Percentiles rank a stretch among this genome's conserved stretches.
Evolutionary conservation across 805 yeast species (phyloP).

Genomic region (Wickerhamomyces mucosus): DNA sequence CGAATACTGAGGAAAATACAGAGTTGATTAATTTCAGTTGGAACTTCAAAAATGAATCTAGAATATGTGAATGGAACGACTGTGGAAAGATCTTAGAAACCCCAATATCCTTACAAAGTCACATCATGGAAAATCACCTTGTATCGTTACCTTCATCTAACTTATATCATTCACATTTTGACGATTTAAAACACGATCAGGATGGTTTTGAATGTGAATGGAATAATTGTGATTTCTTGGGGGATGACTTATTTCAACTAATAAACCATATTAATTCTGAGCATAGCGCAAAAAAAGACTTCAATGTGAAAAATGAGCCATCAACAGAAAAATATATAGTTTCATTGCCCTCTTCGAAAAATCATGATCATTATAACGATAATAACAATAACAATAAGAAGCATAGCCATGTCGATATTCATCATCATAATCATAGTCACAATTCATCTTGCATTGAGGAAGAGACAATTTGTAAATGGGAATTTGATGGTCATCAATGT

Average conservation of each 20-base stretch:
- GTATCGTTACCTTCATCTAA: constrained; percentile 9
- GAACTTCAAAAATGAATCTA: constrained; percentile 27
- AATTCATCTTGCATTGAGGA: no score
- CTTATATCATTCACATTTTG: no score
- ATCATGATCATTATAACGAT: no score
- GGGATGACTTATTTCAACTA: constrained; percentile 42
- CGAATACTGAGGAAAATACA: background rate
- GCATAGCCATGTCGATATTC: no score
- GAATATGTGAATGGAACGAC: constrained; percentile 61
- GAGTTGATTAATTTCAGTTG: constrained; percentile 17
- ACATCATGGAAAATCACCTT: constrained; percentile 41
- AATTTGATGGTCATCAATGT: constrained; percentile 30
- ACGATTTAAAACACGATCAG: background rate
- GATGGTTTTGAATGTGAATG: constrained; percentile 49
- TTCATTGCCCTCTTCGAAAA: no score
- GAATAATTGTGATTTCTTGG: constrained; percentile 56
- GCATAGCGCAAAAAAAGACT: constrained; percentile 26
- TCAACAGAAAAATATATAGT: no score
- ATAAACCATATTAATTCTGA: constrained; percentile 47
- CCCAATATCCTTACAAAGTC: constrained; percentile 36
- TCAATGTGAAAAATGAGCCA: constrained; percentile 15
- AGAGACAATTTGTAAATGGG: constrained; percentile 19
- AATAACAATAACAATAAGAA: no score
- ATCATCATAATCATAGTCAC: no score
- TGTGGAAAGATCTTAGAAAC: constrained; percentile 38